phyloP scores from a whole-genome alignment of 139 green algal genomes.

The Coelastrella sp. region DNA sequence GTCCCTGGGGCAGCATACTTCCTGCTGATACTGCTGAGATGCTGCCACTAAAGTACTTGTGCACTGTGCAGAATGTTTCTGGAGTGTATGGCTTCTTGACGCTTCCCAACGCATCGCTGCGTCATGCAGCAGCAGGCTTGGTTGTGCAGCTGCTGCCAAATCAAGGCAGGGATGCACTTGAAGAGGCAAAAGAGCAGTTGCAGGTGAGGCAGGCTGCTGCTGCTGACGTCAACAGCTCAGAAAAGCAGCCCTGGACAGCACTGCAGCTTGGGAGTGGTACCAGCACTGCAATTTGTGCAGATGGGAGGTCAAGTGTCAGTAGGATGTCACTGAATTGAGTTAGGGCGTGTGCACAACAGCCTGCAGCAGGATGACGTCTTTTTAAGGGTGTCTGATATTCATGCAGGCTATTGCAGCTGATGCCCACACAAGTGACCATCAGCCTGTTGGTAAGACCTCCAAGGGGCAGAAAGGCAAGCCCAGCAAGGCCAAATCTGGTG shows the following conservation, averaged over 20 bases:
- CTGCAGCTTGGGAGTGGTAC: too few species aligned
- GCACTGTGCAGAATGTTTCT: constrained; percentile 11
- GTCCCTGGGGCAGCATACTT: neutral
- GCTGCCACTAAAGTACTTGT: neutral
- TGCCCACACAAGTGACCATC: neutral
- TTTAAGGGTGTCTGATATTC: too few species aligned
- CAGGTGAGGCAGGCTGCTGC: neutral
- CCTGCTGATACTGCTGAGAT: neutral
- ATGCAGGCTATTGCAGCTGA: too few species aligned
- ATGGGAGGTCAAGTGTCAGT: too few species aligned
- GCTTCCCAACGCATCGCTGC: constrained; percentile 60
- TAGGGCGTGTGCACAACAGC: too few species aligned
- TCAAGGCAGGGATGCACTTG: constrained; percentile 47
- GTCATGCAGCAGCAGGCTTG: constrained; percentile 75
- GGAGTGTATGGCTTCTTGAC: constrained; percentile 69
- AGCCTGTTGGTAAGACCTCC: neutral
- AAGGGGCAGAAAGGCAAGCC: neutral
- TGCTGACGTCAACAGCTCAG: too few species aligned
- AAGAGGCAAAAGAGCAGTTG: constrained; percentile 5
- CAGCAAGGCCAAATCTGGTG: neutral
- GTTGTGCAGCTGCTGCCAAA: constrained; percentile 70
- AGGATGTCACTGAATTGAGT: too few species aligned
- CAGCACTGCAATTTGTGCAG: too few species aligned
- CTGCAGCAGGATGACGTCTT: too few species aligned
- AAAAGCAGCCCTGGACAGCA: too few species aligned